Evolutionary conservation across 208 protist genomes (phyloP), one percentile per base, ranked within the genome.

Genomic region (Trypanosoma cruzi): DNA sequence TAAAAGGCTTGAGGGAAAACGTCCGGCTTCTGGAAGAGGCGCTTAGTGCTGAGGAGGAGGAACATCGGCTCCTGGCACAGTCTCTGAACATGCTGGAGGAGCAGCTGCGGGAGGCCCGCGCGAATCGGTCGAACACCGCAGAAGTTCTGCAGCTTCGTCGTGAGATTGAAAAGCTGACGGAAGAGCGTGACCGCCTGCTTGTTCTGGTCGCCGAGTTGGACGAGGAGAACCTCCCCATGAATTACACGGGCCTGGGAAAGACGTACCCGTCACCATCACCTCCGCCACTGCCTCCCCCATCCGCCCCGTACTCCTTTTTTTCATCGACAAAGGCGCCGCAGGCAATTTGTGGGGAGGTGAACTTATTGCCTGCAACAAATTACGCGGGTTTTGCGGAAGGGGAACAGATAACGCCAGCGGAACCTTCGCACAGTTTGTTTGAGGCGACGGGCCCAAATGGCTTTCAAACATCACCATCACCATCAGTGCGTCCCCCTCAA

Each of bases 1-100:
- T 73, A 22, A 71, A 73, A 1, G 52, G 68, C 0, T 78, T 91
- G 22, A 68, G 58, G 4, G 84, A 87, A 56, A 81, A 80, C 63
- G 70, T 88, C 55, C 60, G 37, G 31, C 53, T 93, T 29, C 68
- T 93, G 20, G 84, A 93, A 68, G 84, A 88, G 42, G 83, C 88
- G 16, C 79, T 93, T 16, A 37, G 16, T 28, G 69, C 73, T 4
- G 87, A 89, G 61, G 82, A 93, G 37, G 88, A 93, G 59, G 84
- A 93, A 59, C 88, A 84, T 24, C 70, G 79, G 65, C 66, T 84
- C 42, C 67, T 93, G 11, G 81, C 79, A 36, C 64, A 85, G 34
- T 84, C 84, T 20, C 64, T 93, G 22, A 90, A 86, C 61, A 82
- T 85, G 77, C 79, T 93, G 69, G 85, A 89, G 54, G 65, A 71